Base-by-base conservation (phyloP, 768 basidiomycete genomes). In the Mycena leptocephala region DNA sequence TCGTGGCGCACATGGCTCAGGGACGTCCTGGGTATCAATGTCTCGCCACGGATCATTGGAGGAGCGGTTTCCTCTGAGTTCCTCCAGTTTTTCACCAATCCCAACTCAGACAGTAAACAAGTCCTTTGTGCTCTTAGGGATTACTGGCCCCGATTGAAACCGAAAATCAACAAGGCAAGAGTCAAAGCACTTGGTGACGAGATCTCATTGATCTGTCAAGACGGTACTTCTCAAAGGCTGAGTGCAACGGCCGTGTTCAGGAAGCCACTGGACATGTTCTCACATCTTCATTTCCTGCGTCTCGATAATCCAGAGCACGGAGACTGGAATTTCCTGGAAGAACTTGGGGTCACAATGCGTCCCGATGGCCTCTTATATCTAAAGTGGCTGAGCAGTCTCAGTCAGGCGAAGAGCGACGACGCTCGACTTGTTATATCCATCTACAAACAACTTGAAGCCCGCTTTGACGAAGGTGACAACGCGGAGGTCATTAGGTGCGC, bases 401-500 rank as follows among this genome's bases (percentile, higher is more conserved):
- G 39, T 26, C 9, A 7, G 41, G 32, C 37, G 20, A 56, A 56
- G 5, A 68, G 66, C 35, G 22, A 55, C 26, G 46, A 61, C 16
- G 13, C 24, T 22, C 8, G 48, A 22, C 13, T 7, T 46, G 24
- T 62, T 32, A 22, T 8, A 41, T 39, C 16, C 20, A 63, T 70
- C 28, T 75, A 75, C 59, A 53, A 62, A 20, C 74, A 75, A 41
- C 43, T 75, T 24, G 41, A 70, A 8, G 74, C 74, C 24, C 62
- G 74, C 11, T 75, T 70, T 24, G 37, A 70, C 7, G 74, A 75
- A 3, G n/a, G n/a, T n/a, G n/a, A n/a, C n/a, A 43, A 75, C 22
- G 58, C 56, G 6, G 14, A 18, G 51, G 53, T 1, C 32, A 48
- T 69, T 24, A 33, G 35, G 67, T 46, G 8, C 10, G 66, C n/a